A percentile compares a stretch with the other conserved stretches of the same genome.
Conservation (phyloP, 1,139 yeast genomes). For the Blastobotrys elegans region DNA sequence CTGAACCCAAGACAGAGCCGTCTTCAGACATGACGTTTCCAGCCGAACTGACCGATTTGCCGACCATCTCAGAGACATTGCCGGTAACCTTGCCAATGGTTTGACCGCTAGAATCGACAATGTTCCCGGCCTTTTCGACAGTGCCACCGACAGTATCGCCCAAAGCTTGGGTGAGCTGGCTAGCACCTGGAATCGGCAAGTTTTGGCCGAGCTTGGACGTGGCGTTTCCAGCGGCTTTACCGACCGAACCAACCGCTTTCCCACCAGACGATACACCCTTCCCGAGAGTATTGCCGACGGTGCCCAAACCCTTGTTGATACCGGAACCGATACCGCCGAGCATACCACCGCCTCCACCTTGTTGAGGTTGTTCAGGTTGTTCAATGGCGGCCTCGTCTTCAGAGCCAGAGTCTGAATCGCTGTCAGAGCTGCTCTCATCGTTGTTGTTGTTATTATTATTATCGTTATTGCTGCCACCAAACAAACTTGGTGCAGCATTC, state of each 20-base stretch:
- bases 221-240: not conserved
- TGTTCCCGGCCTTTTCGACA: not conserved
- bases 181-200: not conserved
- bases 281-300: slow-evolving; percentile 2
- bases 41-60: not conserved
- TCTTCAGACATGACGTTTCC: not conserved
- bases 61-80: not conserved
- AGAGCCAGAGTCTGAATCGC: not conserved
- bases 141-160: not conserved
- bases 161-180: not conserved
- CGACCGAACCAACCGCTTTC: not conserved
- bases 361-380: not conserved
- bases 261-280: not conserved
- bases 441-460: not conserved
- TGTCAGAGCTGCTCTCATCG: not conserved
- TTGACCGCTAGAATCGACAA: not conserved
- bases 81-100: not conserved
- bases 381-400: not conserved
- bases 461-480: not conserved
- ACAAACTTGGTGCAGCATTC: slow-evolving; percentile 1
- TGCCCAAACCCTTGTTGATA: not conserved
- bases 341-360: not conserved
- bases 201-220: not conserved
- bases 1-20: not conserved
- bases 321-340: not conserved